A percentile compares a stretch with the other conserved stretches of the same genome.
phyloP scores from a whole-genome alignment of 352 stramenopile genomes.

The Aphanomyces invadans region DNA sequence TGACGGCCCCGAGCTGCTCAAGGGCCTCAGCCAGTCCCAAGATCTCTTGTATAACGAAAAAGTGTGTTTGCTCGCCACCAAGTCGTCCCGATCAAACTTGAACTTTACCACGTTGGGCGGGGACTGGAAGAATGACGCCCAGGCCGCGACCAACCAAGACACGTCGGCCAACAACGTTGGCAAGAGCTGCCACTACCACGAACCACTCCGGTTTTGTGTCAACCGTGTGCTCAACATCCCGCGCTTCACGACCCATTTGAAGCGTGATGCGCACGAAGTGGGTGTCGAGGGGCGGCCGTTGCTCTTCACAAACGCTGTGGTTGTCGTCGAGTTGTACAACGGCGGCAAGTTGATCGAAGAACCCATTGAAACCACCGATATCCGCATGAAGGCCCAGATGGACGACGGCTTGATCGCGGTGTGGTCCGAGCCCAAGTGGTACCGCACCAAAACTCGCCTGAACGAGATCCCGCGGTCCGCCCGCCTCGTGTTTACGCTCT shows the following conservation, averaged over 20 bases:
- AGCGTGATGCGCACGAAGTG: constrained; percentile 63
- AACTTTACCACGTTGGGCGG: constrained; percentile 14
- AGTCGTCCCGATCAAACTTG: constrained; percentile 4
- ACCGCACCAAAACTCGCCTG: constrained; percentile 71
- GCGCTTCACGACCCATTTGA: constrained; percentile 49
- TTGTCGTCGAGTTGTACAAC: constrained; percentile 72
- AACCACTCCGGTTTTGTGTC: constrained; percentile 65
- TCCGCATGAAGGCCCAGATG: constrained; percentile 60
- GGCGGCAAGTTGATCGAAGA: constrained; percentile 60
- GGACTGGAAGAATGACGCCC: background rate
- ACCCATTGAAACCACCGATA: constrained; percentile 60
- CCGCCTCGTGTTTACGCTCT: constrained; percentile 63
- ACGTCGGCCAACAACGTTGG: background rate
- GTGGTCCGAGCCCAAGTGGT: constrained; percentile 66
- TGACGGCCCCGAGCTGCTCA: constrained; percentile 27
- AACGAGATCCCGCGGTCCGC: constrained; percentile 61
- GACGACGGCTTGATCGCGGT: constrained; percentile 65
- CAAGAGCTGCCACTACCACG: constrained; percentile 34
- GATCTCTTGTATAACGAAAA: constrained; percentile 17
- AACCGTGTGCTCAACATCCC: constrained; percentile 79
- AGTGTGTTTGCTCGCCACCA: background rate
- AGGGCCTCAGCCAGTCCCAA: background rate
- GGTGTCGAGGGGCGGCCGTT: constrained; percentile 41
- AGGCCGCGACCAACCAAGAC: background rate
- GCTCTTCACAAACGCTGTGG: constrained; percentile 54